Evolutionary conservation across 2,329 filamentous ascomycete genomes (phyloP), one percentile per base, ranked within the genome.

Genomic region (Pseudovirgaria hyperparasitica): DNA sequence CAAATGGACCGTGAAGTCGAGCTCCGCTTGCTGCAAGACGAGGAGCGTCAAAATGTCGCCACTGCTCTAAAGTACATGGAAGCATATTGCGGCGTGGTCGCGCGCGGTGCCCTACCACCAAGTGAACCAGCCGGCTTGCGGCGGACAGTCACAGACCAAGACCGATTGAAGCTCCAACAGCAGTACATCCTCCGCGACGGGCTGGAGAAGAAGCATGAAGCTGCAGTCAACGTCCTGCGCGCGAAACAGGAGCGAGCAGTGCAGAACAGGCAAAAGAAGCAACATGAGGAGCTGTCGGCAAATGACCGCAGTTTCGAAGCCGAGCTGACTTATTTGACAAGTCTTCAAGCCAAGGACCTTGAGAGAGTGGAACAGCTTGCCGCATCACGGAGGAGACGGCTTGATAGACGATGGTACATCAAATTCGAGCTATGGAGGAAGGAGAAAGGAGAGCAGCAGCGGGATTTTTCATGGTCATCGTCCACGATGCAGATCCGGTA

Each of bases 21-120:
- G 23, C 40, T 63, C 14, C 52, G 55, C 19, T 44, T 50, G 27
- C 30, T 43, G 3, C 61, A 65, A 13, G 46, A 43, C 2, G 42
- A 53, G 15, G 61, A 63, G 33, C 41, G 43, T 9, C 48, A 54
- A 19, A 60, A 62, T 36, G 52, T 51, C 8, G 54, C 52, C 1
- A 62, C 57, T 2, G 60, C 59, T 1, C 38, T 64, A 3, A 58
- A 56, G 32, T 55, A 63, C 32, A 62, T 63, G 50, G 57, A 61
- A 31, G 58, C 58, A 4, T 65, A 62, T 33, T 63, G 60, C 30
- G 48, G 50, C 5, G 58, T 57, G 9, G 47, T 40, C 10, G 41
- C 38, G 19, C 34, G 36, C 13, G 9, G 22, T 23, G 28, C 40
- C 4, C 33, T 43, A 16, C 42, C 35, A 3, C 33, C 46, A n/a